Evolutionary conservation across 2,329 filamentous ascomycete species (phyloP), one percentile per base, ranked within the genome.

Genomic region (Chaetomiaceae sp.): DNA sequence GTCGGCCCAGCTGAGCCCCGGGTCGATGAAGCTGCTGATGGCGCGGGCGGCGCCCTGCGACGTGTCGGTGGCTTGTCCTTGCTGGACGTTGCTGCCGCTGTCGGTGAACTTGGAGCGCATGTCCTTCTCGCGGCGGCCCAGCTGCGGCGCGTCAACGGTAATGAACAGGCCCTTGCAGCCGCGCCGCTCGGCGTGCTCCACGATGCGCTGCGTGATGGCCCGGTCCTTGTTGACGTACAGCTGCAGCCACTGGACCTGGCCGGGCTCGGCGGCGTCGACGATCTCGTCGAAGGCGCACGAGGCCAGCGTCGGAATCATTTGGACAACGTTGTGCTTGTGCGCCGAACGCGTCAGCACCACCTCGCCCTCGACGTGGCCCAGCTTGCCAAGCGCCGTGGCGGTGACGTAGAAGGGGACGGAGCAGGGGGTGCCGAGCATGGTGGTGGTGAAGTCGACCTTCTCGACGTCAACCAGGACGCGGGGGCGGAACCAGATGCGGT

Each of bases 231-330:
- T 98, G 58, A 98, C 88, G 69, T 96, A 95, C 1, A 98, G 79
- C 69, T 98, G 93, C 56, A 98, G 74, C 93, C 93, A 98, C 68
- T 97, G 93, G 4, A 89, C 81, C 66, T 96, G 90, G 52, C 85
- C 83, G 36, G 78, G 86, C 53, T 79, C 73, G 24, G 76, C 79
- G 15, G 90, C 93, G 65, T 97, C 93, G 54, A 94, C 74, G 49
- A 98, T 95, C 68, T 98, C 91, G 69, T 98, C 93, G 60, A 98
- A 96, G 1, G 89, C 93, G 72, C 93, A 97, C 2, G 89, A 96
- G 2, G 93, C 93, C 6, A 98, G 76, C 3, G 93, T 98, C 2
- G 93, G 93, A 51, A 98, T 97, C 93, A 98, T 98, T 68, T 98
- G 93, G 51, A 97, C 79, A 42, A 97, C 84, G 62, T 90, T 81